These are phyloP conservation scores for Russula dissimulans DNA, from an alignment of 768 basidiomycete genomes.

Conservation along the genomic window DNA sequence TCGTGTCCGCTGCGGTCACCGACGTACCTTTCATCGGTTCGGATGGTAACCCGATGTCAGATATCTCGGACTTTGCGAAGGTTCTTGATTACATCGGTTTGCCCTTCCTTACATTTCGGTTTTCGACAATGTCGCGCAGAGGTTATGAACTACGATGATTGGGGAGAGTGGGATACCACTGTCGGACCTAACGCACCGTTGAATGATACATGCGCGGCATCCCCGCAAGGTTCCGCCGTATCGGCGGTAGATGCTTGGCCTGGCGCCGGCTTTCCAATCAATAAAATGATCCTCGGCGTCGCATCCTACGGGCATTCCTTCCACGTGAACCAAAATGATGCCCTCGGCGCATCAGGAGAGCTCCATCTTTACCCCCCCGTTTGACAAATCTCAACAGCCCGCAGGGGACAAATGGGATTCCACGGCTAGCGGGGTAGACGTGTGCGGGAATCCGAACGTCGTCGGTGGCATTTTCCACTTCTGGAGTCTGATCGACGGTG, in stretches of 20 bases:
- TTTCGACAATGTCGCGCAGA: not conserved
- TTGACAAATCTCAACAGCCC: slow-evolving; percentile 15
- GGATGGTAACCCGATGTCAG: slow-evolving; percentile 46
- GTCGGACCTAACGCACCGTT: slow-evolving; percentile 86
- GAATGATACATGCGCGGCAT: slow-evolving; percentile 61
- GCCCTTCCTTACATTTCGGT: not conserved
- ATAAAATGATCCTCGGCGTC: slow-evolving; percentile 74
- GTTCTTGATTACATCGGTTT: slow-evolving; percentile 55
- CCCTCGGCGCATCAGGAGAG: slow-evolving; percentile 24
- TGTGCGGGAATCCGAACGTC: slow-evolving; percentile 44
- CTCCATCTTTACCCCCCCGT: slow-evolving; percentile 13
- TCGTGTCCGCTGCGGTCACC: slow-evolving; percentile 46
- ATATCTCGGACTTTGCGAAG: slow-evolving; percentile 65
- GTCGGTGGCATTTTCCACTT: slow-evolving; percentile 49
- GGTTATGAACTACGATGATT: slow-evolving; percentile 67
- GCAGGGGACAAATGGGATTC: slow-evolving; percentile 41
- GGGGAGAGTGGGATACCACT: slow-evolving; percentile 41
- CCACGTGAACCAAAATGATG: slow-evolving; percentile 30
- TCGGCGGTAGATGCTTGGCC: slow-evolving; percentile 74
- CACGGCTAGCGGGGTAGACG: slow-evolving; percentile 35
- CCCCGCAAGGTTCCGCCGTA: slow-evolving; percentile 61
- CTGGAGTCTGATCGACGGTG: slow-evolving; percentile 45
- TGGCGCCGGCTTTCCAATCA: slow-evolving; percentile 65
- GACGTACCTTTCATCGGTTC: slow-evolving; percentile 39
- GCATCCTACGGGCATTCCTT: slow-evolving; percentile 78